Conservation (phyloP, 2,329 filamentous ascomycete genomes). For the Leptographium wingfieldii region DNA sequence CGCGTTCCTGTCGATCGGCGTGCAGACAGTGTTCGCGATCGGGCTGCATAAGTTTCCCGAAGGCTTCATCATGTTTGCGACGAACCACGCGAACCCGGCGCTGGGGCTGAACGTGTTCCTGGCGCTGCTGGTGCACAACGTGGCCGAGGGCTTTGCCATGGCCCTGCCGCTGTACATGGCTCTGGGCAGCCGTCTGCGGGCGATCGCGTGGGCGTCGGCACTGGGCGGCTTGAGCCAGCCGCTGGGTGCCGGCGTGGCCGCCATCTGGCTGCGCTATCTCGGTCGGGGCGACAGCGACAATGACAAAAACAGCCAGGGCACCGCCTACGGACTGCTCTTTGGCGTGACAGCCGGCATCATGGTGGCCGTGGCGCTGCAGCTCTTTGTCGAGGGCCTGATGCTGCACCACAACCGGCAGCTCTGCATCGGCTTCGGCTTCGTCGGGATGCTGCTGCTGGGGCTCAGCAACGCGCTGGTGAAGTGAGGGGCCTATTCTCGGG, state of each 20-base stretch:
- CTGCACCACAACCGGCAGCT: conserved; percentile 68
- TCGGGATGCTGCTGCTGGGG: conserved; percentile 80
- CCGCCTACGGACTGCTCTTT: conserved; percentile 71
- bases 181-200: conserved; percentile 63
- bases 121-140: conserved; percentile 94
- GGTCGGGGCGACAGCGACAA: conserved; percentile 29
- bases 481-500: conserved; percentile 9
- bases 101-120: conserved; percentile 89
- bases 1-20: conserved; percentile 84
- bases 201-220: conserved; percentile 73
- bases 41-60: conserved; percentile 92
- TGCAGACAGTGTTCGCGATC: conserved; percentile 91
- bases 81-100: conserved; percentile 85
- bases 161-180: conserved; percentile 88
- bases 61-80: conserved; percentile 82
- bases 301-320: conserved; percentile 39
- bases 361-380: conserved; percentile 79
- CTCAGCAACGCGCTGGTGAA: conserved; percentile 72
- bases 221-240: conserved; percentile 83
- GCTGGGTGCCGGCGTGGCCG: conserved; percentile 70
- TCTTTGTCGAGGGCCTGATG: conserved; percentile 76
- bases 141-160: conserved; percentile 92
- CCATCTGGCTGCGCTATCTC: conserved; percentile 71
- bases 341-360: conserved; percentile 87
- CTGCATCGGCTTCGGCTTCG: conserved; percentile 68